Evolutionary conservation across 352 stramenopile species (phyloP).

Genomic region (Pythium rishiriense): DNA sequence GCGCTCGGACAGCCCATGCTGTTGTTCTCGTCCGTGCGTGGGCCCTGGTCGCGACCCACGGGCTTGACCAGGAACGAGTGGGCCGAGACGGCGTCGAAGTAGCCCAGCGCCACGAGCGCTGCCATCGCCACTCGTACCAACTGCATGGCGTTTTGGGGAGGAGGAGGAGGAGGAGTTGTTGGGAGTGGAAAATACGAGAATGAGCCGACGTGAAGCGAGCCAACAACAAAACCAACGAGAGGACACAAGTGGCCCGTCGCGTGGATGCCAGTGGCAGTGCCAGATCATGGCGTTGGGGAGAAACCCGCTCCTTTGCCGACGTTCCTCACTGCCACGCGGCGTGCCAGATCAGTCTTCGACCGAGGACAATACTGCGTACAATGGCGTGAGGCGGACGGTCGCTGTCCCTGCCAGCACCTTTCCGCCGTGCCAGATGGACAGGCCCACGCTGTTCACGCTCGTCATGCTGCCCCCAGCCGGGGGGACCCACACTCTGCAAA

Average conservation of each 20-base stretch:
- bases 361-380: too few relatives aligned
- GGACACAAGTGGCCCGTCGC: neutral
- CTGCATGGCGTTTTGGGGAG: neutral
- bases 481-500: neutral
- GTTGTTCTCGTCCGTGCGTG: conserved; percentile 1
- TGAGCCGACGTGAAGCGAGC: too few relatives aligned
- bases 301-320: neutral
- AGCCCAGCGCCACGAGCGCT: neutral
- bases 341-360: too few relatives aligned
- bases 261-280: too few relatives aligned
- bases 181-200: too few relatives aligned
- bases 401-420: neutral
- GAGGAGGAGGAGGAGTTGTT: too few relatives aligned
- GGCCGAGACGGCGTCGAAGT: neutral
- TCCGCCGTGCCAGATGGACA: neutral
- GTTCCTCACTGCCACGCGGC: neutral
- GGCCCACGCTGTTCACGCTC: neutral
- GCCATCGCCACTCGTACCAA: neutral
- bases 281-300: neutral
- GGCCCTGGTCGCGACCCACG: conserved; percentile 11
- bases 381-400: too few relatives aligned
- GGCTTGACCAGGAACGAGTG: conserved; percentile 16
- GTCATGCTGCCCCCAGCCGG: neutral
- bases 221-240: neutral
- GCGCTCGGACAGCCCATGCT: conserved; percentile 25